Conservation (phyloP, 1,284 basidiomycete genomes). For the Cryptococcus hybrid region DNA sequence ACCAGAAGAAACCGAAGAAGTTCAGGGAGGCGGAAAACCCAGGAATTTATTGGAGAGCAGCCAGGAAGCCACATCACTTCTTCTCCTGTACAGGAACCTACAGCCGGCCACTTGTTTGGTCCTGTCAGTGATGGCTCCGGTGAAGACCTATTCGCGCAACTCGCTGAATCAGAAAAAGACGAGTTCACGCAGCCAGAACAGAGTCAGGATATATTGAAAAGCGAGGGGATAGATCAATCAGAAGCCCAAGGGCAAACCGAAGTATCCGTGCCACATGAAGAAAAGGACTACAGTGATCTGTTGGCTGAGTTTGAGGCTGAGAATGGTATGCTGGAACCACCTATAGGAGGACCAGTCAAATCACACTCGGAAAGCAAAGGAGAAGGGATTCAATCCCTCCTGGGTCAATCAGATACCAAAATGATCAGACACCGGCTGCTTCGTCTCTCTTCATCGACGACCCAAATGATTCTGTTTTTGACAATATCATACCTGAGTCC, state of each 20-base stretch:
- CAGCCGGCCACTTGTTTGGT: background rate
- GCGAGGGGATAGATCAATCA: background rate
- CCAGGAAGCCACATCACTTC: background rate
- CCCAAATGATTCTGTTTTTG: conserved; percentile 5
- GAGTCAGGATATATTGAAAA: background rate
- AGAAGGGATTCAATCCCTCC: too few species aligned
- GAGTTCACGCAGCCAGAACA: background rate
- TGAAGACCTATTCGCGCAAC: conserved; percentile 6
- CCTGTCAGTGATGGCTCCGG: background rate
- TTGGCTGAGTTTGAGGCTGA: too few species aligned
- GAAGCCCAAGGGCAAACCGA: too few species aligned
- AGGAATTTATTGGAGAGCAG: too few species aligned
- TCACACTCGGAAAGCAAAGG: too few species aligned
- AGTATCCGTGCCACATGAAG: too few species aligned
- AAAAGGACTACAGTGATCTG: too few species aligned
- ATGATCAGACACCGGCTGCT: background rate
- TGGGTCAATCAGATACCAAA: too few species aligned
- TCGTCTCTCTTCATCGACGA: conserved; percentile 15
- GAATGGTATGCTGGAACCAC: too few species aligned
- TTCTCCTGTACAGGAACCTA: background rate
- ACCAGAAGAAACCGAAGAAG: too few species aligned
- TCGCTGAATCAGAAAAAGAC: conserved; percentile 2
- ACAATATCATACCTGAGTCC: conserved; percentile 9
- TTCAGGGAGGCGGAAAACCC: too few species aligned
- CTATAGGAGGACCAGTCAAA: too few species aligned